A percentile compares a stretch with the other conserved stretches of the same genome.
Conservation (phyloP, 1,284 basidiomycete genomes). For the Exsudoporus floridanus region DNA sequence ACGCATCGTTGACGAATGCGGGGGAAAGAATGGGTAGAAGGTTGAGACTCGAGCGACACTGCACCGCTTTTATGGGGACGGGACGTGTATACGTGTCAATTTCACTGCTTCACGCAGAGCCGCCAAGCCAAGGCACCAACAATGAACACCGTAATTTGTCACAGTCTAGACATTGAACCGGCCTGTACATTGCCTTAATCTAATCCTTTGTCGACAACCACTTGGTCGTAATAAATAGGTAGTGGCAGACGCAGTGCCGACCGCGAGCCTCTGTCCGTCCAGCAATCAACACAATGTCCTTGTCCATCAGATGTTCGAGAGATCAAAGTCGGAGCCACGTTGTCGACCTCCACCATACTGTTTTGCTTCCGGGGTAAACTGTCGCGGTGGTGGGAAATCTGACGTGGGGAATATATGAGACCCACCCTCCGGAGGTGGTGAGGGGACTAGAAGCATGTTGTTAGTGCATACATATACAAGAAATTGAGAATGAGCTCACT, state of each 20-base stretch:
- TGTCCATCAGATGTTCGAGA: constrained; percentile 44
- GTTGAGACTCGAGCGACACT: not conserved
- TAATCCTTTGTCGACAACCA: not conserved
- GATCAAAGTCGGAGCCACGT: constrained; percentile 68
- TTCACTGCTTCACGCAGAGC: not conserved
- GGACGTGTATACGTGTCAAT: constrained; percentile 35
- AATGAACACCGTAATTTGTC: not conserved
- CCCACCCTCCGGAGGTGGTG: constrained; percentile 70
- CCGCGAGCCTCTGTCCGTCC: not conserved
- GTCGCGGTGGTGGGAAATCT: constrained; percentile 75
- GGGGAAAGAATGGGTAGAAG: not conserved
- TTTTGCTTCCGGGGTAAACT: constrained; percentile 49
- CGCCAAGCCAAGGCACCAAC: not conserved
- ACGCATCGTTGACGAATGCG: constrained; percentile 54
- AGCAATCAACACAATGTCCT: not conserved
- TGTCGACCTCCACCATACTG: constrained; percentile 63
- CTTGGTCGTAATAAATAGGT: not conserved
- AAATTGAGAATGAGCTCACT: constrained; percentile 42
- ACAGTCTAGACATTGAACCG: too few species aligned
- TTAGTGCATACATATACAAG: not conserved
- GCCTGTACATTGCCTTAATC: too few species aligned
- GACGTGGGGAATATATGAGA: constrained; percentile 66
- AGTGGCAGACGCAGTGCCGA: not conserved
- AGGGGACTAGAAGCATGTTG: constrained; percentile 53
- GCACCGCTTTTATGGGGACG: constrained; percentile 21